These are phyloP conservation scores for Spiraea crenata DNA, from an alignment of 331 rosid genomes.

Conservation along the genomic window DNA sequence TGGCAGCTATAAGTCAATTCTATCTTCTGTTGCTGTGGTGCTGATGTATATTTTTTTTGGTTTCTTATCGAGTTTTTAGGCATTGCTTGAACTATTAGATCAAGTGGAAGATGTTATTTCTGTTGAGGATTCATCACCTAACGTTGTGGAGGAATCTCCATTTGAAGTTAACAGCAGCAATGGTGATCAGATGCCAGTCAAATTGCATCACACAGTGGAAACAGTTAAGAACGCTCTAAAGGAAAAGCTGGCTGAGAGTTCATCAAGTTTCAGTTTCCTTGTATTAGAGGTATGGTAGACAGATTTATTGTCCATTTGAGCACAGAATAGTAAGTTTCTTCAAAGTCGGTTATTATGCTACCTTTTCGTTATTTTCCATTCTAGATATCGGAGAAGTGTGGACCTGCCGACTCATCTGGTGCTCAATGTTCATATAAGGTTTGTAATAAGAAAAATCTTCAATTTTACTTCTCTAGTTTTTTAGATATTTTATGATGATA, in stretches of 20 bases:
- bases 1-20: neutral
- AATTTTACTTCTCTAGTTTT: conserved; percentile 10
- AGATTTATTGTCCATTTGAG: conserved; percentile 20
- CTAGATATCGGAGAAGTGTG: conserved; percentile 69
- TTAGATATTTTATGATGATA: conserved; percentile 18
- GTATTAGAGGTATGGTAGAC: conserved; percentile 77
- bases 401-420: conserved; percentile 46
- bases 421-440: conserved; percentile 65
- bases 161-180: conserved; percentile 37
- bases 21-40: neutral
- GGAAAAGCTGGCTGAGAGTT: conserved; percentile 19
- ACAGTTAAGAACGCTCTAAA: conserved; percentile 21
- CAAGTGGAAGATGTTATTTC: conserved; percentile 88
- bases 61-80: conserved; percentile 34
- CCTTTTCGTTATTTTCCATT: conserved; percentile 24
- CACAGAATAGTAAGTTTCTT: conserved; percentile 4
- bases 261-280: conserved; percentile 49
- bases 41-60: neutral
- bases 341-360: conserved; percentile 22
- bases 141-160: conserved; percentile 35
- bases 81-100: conserved; percentile 93
- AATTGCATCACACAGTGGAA: conserved; percentile 32
- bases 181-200: conserved; percentile 27
- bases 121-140: conserved; percentile 49
- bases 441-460: conserved; percentile 29